Evolutionary conservation across 2,329 filamentous ascomycete genomes (phyloP), one percentile per base, ranked within the genome.

Genomic region (Fusarium nodosum): DNA sequence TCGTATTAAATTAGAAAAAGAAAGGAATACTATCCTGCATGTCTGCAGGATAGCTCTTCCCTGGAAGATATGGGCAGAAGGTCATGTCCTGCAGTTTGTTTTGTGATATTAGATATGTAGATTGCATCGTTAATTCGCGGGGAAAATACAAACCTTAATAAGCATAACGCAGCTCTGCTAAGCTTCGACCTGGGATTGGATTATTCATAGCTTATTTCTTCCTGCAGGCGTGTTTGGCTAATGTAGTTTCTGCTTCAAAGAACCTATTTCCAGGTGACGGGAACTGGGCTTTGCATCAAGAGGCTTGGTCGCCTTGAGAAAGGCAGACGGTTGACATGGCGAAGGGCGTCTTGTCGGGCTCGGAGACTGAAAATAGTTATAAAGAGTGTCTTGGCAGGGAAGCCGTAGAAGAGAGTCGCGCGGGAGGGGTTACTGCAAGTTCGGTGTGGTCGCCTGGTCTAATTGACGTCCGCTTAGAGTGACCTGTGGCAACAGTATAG

Each of bases 171-270:
- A 20, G 46, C 46, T 24, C 20, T 34, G 15, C 7, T 15, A 22
- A 7, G 8, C 9, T 20, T 12, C 6, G 13, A 2, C 4, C 12
- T 0, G 15, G 24, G 15, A 48, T 10, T 48, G n/a, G 46, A 5
- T 10, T 10, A 18, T 4, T 3, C 0, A 18, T 2, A 20, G 22
- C 11, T 34, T 6, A 22, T n/a, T 5, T 0, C 2, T 0, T 11
- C 30, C 46, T 48, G 30, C 46, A 34, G 18, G 2, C 0, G 2
- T 8, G 7, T 48, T n/a, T 16, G 30, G 46, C 46, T 15, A 7
- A 24, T 16, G 10, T 34, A 2, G 13, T 22, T 3, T n/a, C 15
- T 20, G 4, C 4, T 7, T 12, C n/a, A 12, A n/a, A 12, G 5
- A n/a, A n/a, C n/a, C n/a, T n/a, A n/a, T n/a, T 31, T 2, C 18